Percentiles rank a stretch among this genome's conserved stretches.
Conservation (phyloP, 805 yeast species). For the Blastobotrys mokoenaii region DNA sequence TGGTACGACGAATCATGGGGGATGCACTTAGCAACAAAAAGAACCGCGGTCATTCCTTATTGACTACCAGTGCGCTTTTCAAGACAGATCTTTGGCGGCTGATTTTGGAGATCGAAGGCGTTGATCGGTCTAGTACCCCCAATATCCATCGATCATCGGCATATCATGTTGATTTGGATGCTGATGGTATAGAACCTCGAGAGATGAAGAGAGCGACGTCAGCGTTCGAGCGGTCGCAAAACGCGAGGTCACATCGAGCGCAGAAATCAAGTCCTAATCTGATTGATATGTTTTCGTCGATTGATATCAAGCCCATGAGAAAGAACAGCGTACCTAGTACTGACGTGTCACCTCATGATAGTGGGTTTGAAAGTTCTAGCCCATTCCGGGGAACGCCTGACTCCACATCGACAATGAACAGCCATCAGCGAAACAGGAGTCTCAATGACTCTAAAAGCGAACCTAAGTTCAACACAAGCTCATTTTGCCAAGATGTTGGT, state of each 20-base stretch:
- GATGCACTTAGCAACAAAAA: constrained; percentile 19
- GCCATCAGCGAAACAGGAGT: constrained; percentile 16
- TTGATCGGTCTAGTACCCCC: constrained; percentile 2
- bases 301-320: constrained; percentile 8
- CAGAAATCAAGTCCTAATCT: constrained; percentile 19
- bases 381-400: neutral
- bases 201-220: neutral
- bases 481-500: neutral
- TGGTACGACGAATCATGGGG: constrained; percentile 24
- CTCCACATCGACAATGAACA: neutral
- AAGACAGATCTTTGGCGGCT: constrained; percentile 19
- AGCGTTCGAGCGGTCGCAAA: constrained; percentile 2
- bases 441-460: constrained; percentile 9
- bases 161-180: constrained; percentile 4
- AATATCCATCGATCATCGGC: constrained; percentile 7
- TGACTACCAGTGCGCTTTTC: constrained; percentile 15
- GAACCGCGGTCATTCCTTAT: constrained; percentile 17
- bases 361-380: constrained; percentile 6
- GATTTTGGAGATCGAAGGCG: constrained; percentile 13
- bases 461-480: neutral
- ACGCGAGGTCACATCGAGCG: constrained; percentile 11
- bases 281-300: constrained; percentile 16
- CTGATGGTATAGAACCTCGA: neutral
- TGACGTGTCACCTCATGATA: constrained; percentile 3
- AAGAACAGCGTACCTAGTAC: neutral